Evolutionary conservation across 495 filamentous ascomycete genomes (phyloP), one percentile per base, ranked within the genome.

Genomic region (Aspergillus incahuasiensis): DNA sequence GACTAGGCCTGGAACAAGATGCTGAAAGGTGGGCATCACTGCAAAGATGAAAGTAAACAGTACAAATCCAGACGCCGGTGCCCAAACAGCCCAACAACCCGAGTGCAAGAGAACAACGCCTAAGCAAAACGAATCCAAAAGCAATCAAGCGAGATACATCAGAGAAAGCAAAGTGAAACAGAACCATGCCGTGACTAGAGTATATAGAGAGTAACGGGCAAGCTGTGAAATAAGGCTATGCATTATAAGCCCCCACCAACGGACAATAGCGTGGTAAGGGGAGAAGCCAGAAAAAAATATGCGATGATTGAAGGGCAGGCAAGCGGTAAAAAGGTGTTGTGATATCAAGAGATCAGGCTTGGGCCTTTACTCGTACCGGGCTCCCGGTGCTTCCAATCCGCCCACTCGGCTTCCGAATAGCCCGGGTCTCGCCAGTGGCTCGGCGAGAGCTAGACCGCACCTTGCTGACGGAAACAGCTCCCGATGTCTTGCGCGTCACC

Each of bases 351-450:
- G 25, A 50, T 18, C 30, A 21, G 30, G 39, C 52, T 35, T 34
- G 47, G 18, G 19, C 32, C 19, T 68, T 71, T 53, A 71, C 66
- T 45, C 68, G 58, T 0, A 64, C 66, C 25, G 68, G 63, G 46
- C 66, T 69, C 24, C 86, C 84, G 15, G 86, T 74, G 65, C 92
- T 95, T 7, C 91, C 91, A n/a, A 96, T 80, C 8, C 92, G 82
- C n/a, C 91, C 90, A 68, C 91, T 96, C 6, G 87, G 86, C 75
- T 98, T 98, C 51, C 92, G 82, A 21, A 97, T 86, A 13, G 89
- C 90, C 22, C 77, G 78, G 58, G 79, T 75, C 64, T 80, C 77
- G 41, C 73, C 74, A 60, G 79, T 79, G 63, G 79, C 74, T 60
- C 84, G 74, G 54, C 85, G 80, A 25, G 82, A 86, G 63, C 81